Evolutionary conservation across 208 protist genomes (phyloP).

Genomic region (Leptomonas seymouri): DNA sequence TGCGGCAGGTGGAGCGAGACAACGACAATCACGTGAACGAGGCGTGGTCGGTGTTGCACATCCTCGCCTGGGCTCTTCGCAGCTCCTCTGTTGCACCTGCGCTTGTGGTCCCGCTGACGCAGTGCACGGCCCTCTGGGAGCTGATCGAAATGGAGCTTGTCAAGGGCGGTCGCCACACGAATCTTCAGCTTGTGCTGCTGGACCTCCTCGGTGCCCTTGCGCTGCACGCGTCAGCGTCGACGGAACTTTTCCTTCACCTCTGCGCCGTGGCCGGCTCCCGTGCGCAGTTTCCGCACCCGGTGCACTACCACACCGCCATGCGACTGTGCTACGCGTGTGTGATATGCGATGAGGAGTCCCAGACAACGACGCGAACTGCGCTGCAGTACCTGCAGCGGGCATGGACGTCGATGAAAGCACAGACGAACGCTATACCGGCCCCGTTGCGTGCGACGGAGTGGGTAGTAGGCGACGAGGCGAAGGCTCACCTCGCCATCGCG

Average conservation of each 20-base stretch:
- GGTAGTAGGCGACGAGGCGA: constrained; percentile 9
- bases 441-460: constrained; percentile 20
- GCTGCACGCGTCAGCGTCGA: constrained; percentile 20
- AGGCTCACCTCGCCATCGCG: constrained; percentile 2
- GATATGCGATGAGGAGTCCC: constrained; percentile 8
- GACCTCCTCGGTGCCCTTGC: constrained; percentile 31
- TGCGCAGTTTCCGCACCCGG: constrained; percentile 21
- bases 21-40: constrained; percentile 26
- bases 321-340: constrained; percentile 30
- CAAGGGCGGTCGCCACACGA: constrained; percentile 9
- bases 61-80: constrained; percentile 31
- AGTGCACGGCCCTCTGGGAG: constrained; percentile 26
- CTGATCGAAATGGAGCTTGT: constrained; percentile 18
- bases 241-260: constrained; percentile 16
- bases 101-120: constrained; percentile 15
- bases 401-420: constrained; percentile 17
- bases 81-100: constrained; percentile 11
- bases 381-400: constrained; percentile 10
- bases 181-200: constrained; percentile 26
- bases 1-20: constrained; percentile 16
- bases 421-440: constrained; percentile 3
- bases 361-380: background rate
- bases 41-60: constrained; percentile 31
- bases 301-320: constrained; percentile 32
- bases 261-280: constrained; percentile 11